Percentiles rank a stretch among this genome's conserved stretches.
phyloP scores from a whole-genome alignment of 78 protist species.

The Bigelowiella natans region DNA sequence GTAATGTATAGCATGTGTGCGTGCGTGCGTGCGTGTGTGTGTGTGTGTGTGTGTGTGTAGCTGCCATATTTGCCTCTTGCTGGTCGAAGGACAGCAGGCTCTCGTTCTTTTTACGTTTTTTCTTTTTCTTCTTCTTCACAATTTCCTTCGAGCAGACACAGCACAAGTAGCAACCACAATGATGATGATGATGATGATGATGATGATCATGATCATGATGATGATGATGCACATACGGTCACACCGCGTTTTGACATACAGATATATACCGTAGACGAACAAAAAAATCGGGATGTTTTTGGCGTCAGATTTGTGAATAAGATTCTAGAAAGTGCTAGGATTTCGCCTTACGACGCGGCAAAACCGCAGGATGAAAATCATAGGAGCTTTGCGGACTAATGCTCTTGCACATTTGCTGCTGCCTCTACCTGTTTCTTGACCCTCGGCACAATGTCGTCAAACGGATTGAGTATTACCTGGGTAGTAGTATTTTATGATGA shows the following conservation, averaged over 20 bases:
- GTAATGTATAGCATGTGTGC: no score
- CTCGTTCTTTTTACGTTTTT: neutral
- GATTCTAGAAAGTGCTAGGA: no score
- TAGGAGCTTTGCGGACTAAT: neutral
- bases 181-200: no score
- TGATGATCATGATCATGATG: no score
- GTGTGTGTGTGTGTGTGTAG: neutral
- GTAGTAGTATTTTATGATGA: neutral
- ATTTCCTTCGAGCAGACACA: neutral
- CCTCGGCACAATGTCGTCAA: neutral
- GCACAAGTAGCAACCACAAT: no score
- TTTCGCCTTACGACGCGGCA: no score
- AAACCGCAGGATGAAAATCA: neutral
- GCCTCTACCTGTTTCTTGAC: neutral
- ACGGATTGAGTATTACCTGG: neutral
- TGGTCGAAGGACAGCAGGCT: neutral
- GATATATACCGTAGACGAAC: neutral
- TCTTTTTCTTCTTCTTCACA: neutral
- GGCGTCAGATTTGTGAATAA: neutral
- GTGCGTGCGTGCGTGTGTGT: neutral
- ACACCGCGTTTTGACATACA: neutral
- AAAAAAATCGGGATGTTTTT: neutral
- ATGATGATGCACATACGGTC: neutral
- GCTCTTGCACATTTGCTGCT: neutral
- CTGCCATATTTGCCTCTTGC: neutral